phyloP scores from a whole-genome alignment of 257 asterid species.

The Ophiorrhiza pumila region DNA sequence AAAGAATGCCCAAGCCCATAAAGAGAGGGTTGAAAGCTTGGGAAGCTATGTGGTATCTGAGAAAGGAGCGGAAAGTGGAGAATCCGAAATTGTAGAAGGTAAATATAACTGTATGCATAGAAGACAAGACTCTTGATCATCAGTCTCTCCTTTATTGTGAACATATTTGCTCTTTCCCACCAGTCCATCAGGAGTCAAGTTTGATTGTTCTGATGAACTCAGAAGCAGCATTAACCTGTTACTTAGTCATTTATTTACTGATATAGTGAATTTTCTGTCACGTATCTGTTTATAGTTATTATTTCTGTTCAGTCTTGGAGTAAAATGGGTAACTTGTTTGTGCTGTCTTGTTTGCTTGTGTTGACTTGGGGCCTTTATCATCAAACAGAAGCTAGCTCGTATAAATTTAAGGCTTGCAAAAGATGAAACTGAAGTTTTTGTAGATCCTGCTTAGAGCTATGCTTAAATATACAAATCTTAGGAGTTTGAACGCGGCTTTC shows the following conservation, averaged over 20 bases:
- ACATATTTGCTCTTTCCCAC: neutral
- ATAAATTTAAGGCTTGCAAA: neutral
- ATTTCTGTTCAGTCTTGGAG: neutral
- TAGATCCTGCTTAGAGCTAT: neutral
- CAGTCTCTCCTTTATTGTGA: neutral
- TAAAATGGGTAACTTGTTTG: neutral
- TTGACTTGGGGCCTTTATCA: neutral
- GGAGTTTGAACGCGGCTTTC: neutral
- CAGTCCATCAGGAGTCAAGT: neutral
- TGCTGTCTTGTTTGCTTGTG: neutral
- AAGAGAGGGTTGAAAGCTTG: constrained; percentile 49
- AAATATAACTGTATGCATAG: constrained; percentile 10
- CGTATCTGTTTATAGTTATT: neutral
- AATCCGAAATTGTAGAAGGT: constrained; percentile 79
- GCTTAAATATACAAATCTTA: neutral
- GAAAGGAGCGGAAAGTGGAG: constrained; percentile 47
- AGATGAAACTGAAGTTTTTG: neutral
- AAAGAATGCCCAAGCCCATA: constrained; percentile 77
- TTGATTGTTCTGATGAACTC: neutral
- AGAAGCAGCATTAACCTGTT: neutral
- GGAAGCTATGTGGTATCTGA: constrained; percentile 35
- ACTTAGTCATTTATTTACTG: neutral
- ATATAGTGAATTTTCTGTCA: neutral
- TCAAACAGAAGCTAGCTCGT: neutral
- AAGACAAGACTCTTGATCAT: neutral